Base-by-base conservation (phyloP, 768 basidiomycete species). In the Melanogaster broomeanus region DNA sequence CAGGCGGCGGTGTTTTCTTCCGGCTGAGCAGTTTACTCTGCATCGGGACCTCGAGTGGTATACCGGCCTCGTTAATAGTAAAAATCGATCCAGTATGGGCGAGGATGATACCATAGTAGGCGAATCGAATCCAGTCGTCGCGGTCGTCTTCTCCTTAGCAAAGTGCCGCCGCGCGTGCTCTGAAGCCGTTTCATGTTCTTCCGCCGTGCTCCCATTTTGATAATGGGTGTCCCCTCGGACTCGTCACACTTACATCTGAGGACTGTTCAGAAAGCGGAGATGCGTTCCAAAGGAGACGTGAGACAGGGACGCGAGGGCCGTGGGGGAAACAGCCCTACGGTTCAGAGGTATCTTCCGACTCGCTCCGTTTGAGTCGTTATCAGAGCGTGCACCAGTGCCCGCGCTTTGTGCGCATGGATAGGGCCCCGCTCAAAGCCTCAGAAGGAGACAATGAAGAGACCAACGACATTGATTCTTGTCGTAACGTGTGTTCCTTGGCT, bases 271-370 rank as follows among this genome's bases (percentile, higher is more conserved):
- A 75, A 6, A 78, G 78, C 3, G 73, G 77, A 72, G 24, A 67
- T 61, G 70, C 34, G 10, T 60, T 63, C 72, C 72, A 65, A 12
- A 65, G 61, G 11, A 66, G 60, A 51, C 59, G 68, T 27, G 67
- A 18, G 72, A 63, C 49, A 77, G 74, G 51, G 74, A 80, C 13
- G 68, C 71, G 28, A 82, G 74, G 16, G 87, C 86, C 83, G 88
- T 85, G 4, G 88, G 87, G 4, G 88, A 90, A 5, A 88, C 66
- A 12, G 84, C 82, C 55, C 78, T 78, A 28, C 88, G 80, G 62
- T 87, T 85, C 44, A 90, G 61, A 22, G 81, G 79, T 13, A 91
- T 76, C 42, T 76, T 69, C 44, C 87, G 77, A 62, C 88, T 87
- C 11, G 48, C 62, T 16, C 72, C 67, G 51, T 88, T 87, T 3